Conservation (phyloP, 495 filamentous ascomycete species). For the Neurospora sp. region DNA sequence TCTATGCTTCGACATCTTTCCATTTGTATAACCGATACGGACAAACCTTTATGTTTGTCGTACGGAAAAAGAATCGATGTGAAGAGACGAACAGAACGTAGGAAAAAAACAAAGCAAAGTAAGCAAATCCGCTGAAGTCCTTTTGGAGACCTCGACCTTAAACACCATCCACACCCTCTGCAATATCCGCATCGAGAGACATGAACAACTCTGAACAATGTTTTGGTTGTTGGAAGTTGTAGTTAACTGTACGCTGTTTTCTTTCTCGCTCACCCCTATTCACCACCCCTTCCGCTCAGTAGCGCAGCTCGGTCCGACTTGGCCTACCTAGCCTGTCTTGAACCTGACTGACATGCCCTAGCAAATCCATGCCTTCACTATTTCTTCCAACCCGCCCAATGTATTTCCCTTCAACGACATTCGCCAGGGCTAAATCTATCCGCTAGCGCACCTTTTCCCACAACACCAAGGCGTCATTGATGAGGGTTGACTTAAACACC, state of each 20-base stretch:
- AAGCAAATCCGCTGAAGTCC: neutral
- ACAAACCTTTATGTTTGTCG: neutral
- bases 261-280: neutral
- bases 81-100: neutral
- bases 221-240: neutral
- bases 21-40: neutral
- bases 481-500: neutral
- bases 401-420: neutral
- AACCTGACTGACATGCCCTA: neutral
- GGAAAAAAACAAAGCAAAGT: neutral
- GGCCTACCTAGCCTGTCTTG: neutral
- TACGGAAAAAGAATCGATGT: neutral
- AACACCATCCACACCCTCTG: neutral
- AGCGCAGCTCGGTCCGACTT: neutral
- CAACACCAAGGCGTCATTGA: neutral
- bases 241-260: neutral
- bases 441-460: neutral
- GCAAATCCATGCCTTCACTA: neutral
- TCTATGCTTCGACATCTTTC: neutral
- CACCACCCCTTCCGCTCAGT: neutral
- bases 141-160: neutral
- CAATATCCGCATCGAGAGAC: too few relatives aligned
- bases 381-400: neutral
- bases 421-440: neutral
- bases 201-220: neutral